Evolutionary conservation across 2,329 filamentous ascomycete species (phyloP), one percentile per base, ranked within the genome.

Genomic region (Cladophialophora carrionii): DNA sequence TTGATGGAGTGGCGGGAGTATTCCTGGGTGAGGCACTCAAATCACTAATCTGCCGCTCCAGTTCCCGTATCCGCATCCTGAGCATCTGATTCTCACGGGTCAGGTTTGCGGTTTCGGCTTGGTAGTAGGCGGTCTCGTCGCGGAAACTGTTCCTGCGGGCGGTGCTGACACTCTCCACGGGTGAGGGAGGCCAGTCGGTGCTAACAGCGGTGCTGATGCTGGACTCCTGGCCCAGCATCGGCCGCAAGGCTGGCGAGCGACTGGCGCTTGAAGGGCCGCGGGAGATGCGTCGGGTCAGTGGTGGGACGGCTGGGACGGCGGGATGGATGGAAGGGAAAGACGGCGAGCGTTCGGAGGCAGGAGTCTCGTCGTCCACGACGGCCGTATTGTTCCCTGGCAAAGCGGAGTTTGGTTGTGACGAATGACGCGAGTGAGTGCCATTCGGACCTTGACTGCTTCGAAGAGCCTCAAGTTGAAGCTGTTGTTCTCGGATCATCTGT

Each of bases 31-130:
- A 32, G 9, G 62, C 34, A 29, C 57, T 70, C 61, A 67, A 59
- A 37, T 72, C 71, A 48, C 62, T 65, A 20, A 72, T 55, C 56
- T 72, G 71, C 55, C 69, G 72, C 55, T 73, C 71, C 48, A 83
- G 71, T 64, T 83, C 81, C 41, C 79, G 76, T 57, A 83, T 81
- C 12, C 81, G 74, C 67, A 78, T 74, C 24, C 78, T 76, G 43
- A 83, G 73, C 74, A 83, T 80, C 65, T 80, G 78, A 60, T 83
- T 83, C 64, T 83, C 81, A 48, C 81, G 74, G 9, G 75, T 76
- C 32, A 83, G 70, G 68, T 76, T 81, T 31, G 78, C 75, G 8
- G 79, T 79, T 66, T 83, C 80, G 22, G 80, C 78, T 68, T 82
- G 80, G 65, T 80, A 81, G 67, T 76, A 82, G 17, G 79, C 76